Conservation (phyloP, 129 eudicot species). For the Artemisia argyi region DNA sequence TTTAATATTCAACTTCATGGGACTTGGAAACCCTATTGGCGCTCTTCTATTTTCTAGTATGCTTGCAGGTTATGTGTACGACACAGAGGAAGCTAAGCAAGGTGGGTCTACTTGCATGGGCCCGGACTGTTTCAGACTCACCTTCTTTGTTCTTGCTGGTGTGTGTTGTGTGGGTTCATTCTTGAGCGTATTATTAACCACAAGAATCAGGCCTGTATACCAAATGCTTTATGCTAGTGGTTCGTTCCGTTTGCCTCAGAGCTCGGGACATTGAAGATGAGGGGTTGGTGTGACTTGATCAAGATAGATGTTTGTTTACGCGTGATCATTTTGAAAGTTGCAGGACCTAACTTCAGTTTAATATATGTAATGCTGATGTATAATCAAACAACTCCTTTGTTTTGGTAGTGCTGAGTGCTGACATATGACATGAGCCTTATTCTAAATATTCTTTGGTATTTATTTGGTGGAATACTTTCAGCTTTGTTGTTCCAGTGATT, state of each 20-base stretch:
- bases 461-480: no score
- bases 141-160: slow-evolving; percentile 78
- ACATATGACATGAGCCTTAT: no score
- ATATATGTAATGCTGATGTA: no score
- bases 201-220: slow-evolving; percentile 81
- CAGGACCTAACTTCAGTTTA: no score
- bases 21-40: slow-evolving; percentile 80
- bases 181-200: slow-evolving; percentile 63
- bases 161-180: slow-evolving; percentile 67
- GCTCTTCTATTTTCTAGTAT: slow-evolving; percentile 74
- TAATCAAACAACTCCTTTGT: no score
- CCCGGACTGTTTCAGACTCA: slow-evolving; percentile 69
- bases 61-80: slow-evolving; percentile 85
- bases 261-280: slow-evolving; percentile 43
- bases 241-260: slow-evolving; percentile 71
- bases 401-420: no score
- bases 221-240: slow-evolving; percentile 92
- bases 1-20: slow-evolving; percentile 79
- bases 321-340: no score
- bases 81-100: slow-evolving; percentile 72
- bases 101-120: slow-evolving; percentile 64
- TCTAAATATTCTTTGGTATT: no score
- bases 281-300: neutral
- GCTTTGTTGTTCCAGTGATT: no score
- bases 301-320: neutral